Evolutionary conservation across 2,329 filamentous ascomycete genomes (phyloP).

Genomic region (Hawksworthiomyces lignivorus): DNA sequence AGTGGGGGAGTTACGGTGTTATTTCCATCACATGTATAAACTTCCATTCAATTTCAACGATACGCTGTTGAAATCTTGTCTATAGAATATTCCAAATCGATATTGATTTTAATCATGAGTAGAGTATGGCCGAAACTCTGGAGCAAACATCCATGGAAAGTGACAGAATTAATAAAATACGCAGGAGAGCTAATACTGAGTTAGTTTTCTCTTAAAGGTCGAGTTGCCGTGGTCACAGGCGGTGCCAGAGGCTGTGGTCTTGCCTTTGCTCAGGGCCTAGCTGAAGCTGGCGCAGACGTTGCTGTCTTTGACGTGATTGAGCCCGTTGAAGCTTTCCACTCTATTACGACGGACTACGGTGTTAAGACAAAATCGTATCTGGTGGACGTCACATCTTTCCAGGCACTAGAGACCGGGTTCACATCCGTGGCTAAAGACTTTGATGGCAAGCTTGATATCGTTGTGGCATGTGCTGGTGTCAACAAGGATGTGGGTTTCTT

Average conservation of each 20-base stretch:
- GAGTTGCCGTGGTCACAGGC: slow-evolving; percentile 63
- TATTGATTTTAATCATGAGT: no score
- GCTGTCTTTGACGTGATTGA: slow-evolving; percentile 13
- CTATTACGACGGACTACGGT: slow-evolving; percentile 4
- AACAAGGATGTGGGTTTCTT: slow-evolving; percentile 14
- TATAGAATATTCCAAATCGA: no score
- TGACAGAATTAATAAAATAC: no score
- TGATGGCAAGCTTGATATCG: slow-evolving; percentile 11
- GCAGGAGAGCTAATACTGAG: no score
- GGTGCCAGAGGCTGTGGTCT: slow-evolving; percentile 67
- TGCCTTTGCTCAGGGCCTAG: slow-evolving; percentile 62
- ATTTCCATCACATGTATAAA: no score
- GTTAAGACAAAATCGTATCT: slow-evolving; percentile 11
- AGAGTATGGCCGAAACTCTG: no score
- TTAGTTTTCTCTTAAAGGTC: slow-evolving; percentile 14
- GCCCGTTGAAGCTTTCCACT: not conserved
- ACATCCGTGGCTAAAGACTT: slow-evolving; percentile 9
- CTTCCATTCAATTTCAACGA: no score
- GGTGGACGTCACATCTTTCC: slow-evolving; percentile 9
- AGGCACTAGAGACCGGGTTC: slow-evolving; percentile 3
- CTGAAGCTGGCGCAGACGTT: slow-evolving; percentile 57
- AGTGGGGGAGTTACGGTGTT: no score
- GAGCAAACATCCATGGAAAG: no score
- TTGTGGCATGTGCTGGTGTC: slow-evolving; percentile 16
- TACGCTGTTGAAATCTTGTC: no score